Percentiles rank a stretch among this genome's conserved stretches.
Conservation (phyloP, 2,329 filamentous ascomycete species). For the Paecilomyces sp. region DNA sequence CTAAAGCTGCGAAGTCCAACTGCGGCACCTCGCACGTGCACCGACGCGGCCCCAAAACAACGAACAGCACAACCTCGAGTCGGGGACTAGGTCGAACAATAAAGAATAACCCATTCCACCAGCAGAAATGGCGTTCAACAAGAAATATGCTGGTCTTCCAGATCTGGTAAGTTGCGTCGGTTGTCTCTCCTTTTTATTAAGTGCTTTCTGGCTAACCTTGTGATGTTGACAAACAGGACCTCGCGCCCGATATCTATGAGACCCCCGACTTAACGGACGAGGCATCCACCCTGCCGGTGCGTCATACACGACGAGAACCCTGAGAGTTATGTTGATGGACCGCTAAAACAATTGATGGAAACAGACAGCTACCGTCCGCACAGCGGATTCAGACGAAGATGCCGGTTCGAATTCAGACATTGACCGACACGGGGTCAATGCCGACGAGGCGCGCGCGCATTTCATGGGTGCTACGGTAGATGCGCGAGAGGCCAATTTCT, state of each 20-base stretch:
- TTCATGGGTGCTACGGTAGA: conserved; percentile 74
- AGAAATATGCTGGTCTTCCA: conserved; percentile 75
- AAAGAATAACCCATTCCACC: not conserved
- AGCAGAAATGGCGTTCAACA: conserved; percentile 59
- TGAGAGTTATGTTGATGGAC: not conserved
- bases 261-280: conserved; percentile 90
- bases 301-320: conserved; percentile 20
- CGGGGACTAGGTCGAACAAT: not conserved
- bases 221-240: conserved; percentile 53
- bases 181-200: not conserved
- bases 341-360: conserved; percentile 41
- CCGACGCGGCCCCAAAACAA: not conserved
- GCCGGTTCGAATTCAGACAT: conserved; percentile 51
- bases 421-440: conserved; percentile 66
- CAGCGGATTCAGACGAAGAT: conserved; percentile 55
- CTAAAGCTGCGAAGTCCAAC: not conserved
- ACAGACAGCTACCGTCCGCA: conserved; percentile 48
- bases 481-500: conserved; percentile 75
- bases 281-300: conserved; percentile 73
- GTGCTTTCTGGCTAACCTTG: not conserved
- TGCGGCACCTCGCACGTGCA: not conserved
- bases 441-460: conserved; percentile 69
- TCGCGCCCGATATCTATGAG: conserved; percentile 91
- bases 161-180: conserved; percentile 54
- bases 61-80: not conserved